These are phyloP conservation scores for Vaccinium vitisidaea DNA, from an alignment of 148 eudicot species.

Conservation along the genomic window DNA sequence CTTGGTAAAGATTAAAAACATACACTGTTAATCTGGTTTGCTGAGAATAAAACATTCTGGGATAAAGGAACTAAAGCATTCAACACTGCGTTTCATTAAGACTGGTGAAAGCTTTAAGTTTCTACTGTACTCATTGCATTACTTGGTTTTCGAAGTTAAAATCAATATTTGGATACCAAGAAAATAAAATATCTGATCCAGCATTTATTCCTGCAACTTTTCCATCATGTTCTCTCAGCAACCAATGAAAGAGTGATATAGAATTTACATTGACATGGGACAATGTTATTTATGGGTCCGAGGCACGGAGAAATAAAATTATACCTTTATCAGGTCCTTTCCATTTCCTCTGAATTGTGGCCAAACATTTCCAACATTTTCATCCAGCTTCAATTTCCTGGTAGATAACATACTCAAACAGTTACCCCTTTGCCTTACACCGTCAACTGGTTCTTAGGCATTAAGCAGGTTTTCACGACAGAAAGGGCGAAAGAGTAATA, in stretches of 20 bases:
- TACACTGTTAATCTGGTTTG: not conserved
- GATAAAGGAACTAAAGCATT: not conserved
- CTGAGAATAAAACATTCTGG: not conserved
- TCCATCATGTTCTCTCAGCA: not conserved
- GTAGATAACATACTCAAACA: constrained; percentile 6
- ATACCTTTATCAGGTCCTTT: constrained; percentile 79
- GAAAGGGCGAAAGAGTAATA: not conserved
- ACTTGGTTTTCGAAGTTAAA: not conserved
- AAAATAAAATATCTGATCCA: not conserved
- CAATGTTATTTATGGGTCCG: not conserved
- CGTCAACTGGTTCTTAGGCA: not conserved
- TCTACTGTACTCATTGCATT: not conserved
- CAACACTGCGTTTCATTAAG: not conserved
- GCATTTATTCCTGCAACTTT: not conserved
- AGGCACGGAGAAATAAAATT: not conserved
- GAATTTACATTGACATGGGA: not conserved
- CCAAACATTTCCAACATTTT: constrained; percentile 80
- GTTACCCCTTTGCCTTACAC: constrained; percentile 5
- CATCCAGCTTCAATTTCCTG: constrained; percentile 91
- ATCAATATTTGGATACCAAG: not conserved
- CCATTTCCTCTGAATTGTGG: constrained; percentile 76
- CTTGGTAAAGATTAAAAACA: not conserved
- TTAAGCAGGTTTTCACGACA: not conserved
- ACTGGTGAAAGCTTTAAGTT: not conserved
- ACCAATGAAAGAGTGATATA: constrained; percentile 4